Conservation (phyloP, 2,329 filamentous ascomycete genomes). For the Fusarium odoratissimum region DNA sequence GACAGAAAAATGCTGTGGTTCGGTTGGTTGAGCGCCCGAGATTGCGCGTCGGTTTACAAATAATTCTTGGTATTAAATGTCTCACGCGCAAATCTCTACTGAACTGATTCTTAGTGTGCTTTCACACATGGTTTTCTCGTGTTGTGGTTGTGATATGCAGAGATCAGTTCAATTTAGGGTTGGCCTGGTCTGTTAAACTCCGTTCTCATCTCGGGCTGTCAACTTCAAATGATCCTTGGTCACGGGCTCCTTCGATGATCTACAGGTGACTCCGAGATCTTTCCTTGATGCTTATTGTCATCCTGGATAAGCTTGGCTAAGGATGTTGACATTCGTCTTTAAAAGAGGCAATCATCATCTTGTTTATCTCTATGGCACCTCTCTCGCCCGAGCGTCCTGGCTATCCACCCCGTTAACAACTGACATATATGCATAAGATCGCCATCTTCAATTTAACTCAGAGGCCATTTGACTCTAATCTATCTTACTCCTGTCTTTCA, state of each 20-base stretch:
- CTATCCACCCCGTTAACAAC: not conserved
- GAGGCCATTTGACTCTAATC: constrained; percentile 15
- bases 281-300: constrained; percentile 10
- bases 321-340: not conserved
- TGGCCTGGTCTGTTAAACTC: not conserved
- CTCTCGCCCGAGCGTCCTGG: not conserved
- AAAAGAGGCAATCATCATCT: not conserved
- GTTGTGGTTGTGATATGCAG: constrained; percentile 4
- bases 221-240: constrained; percentile 13
- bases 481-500: constrained; percentile 16
- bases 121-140: constrained; percentile 30
- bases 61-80: constrained; percentile 23
- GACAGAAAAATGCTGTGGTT: constrained; percentile 10
- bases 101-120: constrained; percentile 1
- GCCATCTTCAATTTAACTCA: constrained; percentile 10
- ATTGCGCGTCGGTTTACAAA: constrained; percentile 38
- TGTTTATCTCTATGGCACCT: not conserved
- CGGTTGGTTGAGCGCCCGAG: constrained; percentile 33
- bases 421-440: constrained; percentile 3
- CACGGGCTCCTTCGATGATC: constrained; percentile 20
- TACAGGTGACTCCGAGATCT: constrained; percentile 32
- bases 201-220: constrained; percentile 13
- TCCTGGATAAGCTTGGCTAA: not conserved
- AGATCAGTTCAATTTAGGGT: constrained; percentile 2
- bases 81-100: constrained; percentile 16